Conservation (phyloP, 306 rosid genomes). For the Trifolium fragiferum region DNA sequence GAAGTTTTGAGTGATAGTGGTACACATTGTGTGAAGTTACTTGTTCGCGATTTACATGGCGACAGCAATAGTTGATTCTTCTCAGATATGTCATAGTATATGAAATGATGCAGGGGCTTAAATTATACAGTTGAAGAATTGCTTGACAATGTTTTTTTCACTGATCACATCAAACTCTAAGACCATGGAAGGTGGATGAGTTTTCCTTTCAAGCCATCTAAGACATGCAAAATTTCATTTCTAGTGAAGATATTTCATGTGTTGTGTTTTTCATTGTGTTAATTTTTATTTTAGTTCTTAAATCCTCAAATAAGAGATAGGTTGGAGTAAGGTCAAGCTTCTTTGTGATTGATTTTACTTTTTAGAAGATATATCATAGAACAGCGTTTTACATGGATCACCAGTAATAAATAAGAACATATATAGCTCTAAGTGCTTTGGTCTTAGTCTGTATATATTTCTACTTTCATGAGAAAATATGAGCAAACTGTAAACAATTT, state of each 20-base stretch:
- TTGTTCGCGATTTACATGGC: conserved; percentile 63
- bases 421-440: conserved; percentile 15
- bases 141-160: conserved; percentile 19
- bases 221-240: conserved; percentile 28
- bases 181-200: conserved; percentile 19
- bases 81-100: conserved; percentile 46
- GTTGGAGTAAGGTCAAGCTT: conserved; percentile 1
- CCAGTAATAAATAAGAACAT: conserved; percentile 30
- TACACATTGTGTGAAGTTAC: conserved; percentile 63
- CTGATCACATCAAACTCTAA: conserved; percentile 7
- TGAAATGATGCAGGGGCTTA: conserved; percentile 40
- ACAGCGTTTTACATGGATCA: conserved; percentile 33
- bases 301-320: conserved; percentile 25
- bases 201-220: conserved; percentile 18
- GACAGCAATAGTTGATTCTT: conserved; percentile 66
- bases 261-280: conserved; percentile 12
- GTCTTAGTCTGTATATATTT: conserved; percentile 28
- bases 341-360: conserved; percentile 1
- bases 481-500: not conserved
- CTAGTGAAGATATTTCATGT: conserved; percentile 21
- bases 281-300: conserved; percentile 18
- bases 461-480: conserved; percentile 7
- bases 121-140: conserved; percentile 30
- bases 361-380: conserved; percentile 28
- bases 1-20: conserved; percentile 76